Conservation (phyloP, 208 protist genomes). For the Crithidia fasciculata region DNA sequence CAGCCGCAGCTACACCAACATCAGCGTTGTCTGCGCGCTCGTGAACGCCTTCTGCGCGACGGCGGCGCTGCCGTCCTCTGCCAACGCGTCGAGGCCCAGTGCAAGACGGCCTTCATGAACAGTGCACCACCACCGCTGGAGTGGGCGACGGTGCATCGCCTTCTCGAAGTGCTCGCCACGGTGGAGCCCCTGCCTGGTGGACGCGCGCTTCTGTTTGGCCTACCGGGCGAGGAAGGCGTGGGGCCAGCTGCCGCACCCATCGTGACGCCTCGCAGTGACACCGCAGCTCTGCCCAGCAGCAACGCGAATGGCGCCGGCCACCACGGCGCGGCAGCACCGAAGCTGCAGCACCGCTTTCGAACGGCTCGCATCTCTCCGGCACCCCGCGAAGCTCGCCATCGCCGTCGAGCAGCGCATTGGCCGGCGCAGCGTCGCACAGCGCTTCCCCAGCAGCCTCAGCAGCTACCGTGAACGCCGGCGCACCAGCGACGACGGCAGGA, state of each 20-base stretch:
- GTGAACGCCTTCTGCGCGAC: conserved; percentile 58
- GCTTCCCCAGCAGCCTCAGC: background rate
- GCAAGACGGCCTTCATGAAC: conserved; percentile 50
- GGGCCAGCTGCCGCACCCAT: background rate
- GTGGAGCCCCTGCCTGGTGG: conserved; percentile 25
- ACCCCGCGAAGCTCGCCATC: background rate
- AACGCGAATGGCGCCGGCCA: background rate
- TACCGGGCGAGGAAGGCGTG: background rate
- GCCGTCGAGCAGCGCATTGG: background rate
- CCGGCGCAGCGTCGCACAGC: background rate
- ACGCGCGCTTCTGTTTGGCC: conserved; percentile 26
- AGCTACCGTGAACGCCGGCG: no score
- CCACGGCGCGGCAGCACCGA: background rate
- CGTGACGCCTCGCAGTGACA: conserved; percentile 6
- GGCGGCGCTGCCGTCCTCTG: conserved; percentile 42
- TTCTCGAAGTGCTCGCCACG: conserved; percentile 56
- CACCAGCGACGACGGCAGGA: no score
- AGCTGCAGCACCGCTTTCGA: background rate
- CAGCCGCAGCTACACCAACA: background rate
- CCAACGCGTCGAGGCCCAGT: conserved; percentile 35
- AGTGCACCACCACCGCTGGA: conserved; percentile 43
- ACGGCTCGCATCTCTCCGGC: background rate
- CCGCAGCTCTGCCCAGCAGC: background rate
- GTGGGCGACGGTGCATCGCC: conserved; percentile 54
- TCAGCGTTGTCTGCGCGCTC: conserved; percentile 35